Base-by-base conservation (phyloP, 2,329 filamentous ascomycete species). In the Pleurostoma richardsiae region DNA sequence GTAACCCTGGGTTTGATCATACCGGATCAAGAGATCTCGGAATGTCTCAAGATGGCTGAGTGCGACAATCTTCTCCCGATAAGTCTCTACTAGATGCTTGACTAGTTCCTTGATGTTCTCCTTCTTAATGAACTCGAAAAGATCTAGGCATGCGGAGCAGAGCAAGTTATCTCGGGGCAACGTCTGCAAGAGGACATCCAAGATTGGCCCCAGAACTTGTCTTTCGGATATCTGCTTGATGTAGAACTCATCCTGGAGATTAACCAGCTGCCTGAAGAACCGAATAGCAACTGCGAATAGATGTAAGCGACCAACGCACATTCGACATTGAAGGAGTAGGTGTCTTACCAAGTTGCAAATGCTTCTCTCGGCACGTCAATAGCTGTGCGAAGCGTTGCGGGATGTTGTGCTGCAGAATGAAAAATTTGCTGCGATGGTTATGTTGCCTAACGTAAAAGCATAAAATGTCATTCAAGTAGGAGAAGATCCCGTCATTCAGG, bases 371-470 rank as follows among this genome's bases (percentile, higher is more conserved):
- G 50, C 86, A 91, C 40, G 75, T 73, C 54, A 99, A 79, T 50
- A 99, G 79, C 64, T 95, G 90, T 42, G 85, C 84, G 50, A 96
- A 85, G 39, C 91, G 82, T 51, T 83, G 79, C 6, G 87, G 83
- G 40, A 97, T 74, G 48, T 86, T 84, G 65, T 96, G 82, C 8
- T 81, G 81, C 52, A 95, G 74, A 29, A 97, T 86, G 60, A 96
- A 96, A 59, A 84, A 88, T 65, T 95, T 94, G 71, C 86, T 91
- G 56, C 90, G 83, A 58, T 88, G 84, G 39, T 86, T 80, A 66
- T 97, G 92, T 60, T 95, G 88, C 39, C 91, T 84, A 53, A 96
- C 84, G 64, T 96, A 96, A 70, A 95, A 97, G 62, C 88, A 91
- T 43, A 97, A 77, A 29, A 96, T 88, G 62, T 99, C 94, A 46